Conservation (phyloP, 352 stramenopile genomes). For the Phytophthora pluvialis region DNA sequence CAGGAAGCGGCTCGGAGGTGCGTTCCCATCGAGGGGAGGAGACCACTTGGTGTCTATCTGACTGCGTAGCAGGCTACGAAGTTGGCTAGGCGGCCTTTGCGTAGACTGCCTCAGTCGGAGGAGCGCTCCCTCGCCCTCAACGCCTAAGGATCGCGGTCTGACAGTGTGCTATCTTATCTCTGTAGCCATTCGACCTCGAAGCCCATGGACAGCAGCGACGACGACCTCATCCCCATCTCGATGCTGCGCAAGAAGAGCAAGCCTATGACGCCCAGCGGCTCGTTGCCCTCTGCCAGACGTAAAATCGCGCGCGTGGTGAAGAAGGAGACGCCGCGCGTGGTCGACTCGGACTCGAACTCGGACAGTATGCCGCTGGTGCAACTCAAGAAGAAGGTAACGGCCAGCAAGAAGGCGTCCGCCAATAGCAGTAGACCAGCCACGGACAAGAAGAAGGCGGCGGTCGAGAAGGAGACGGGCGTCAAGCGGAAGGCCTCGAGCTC, state of each 20-base stretch:
- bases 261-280: slow-evolving; percentile 16
- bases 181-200: slow-evolving; percentile 6
- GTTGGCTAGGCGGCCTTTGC: neutral
- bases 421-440: slow-evolving; percentile 21
- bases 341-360: slow-evolving; percentile 73
- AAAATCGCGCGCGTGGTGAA: slow-evolving; percentile 32
- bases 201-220: slow-evolving; percentile 75
- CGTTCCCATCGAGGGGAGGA: slow-evolving; percentile 23
- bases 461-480: slow-evolving; percentile 65
- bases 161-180: slow-evolving; percentile 3
- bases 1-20: slow-evolving; percentile 22
- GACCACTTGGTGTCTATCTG: slow-evolving; percentile 2
- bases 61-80: neutral
- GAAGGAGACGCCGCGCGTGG: slow-evolving; percentile 33
- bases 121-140: neutral
- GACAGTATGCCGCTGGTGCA: slow-evolving; percentile 83
- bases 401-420: slow-evolving; percentile 56
- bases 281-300: slow-evolving; percentile 17
- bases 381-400: slow-evolving; percentile 72
- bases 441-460: slow-evolving; percentile 34
- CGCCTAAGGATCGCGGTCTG: slow-evolving; percentile 12
- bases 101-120: neutral
- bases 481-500: slow-evolving; percentile 58
- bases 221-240: slow-evolving; percentile 78
- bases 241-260: slow-evolving; percentile 70